These are phyloP conservation scores for Malassezia globosa DNA, from an alignment of 1,284 basidiomycete genomes.

Conservation along the genomic window DNA sequence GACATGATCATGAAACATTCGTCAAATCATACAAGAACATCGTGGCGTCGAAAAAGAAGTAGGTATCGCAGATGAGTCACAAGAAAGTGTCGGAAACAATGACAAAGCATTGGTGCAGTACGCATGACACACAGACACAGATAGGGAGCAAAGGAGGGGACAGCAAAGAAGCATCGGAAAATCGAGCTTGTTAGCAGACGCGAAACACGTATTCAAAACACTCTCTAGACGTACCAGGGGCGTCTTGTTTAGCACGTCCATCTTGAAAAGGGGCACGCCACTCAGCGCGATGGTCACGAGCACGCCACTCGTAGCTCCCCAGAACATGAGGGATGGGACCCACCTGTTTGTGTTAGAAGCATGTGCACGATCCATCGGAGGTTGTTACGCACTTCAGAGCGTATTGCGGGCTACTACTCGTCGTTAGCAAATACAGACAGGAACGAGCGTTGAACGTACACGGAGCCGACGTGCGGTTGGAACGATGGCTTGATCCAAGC, in stretches of 20 bases:
- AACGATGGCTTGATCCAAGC: conserved; percentile 3
- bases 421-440: background rate
- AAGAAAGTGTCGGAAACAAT: no score
- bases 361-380: background rate
- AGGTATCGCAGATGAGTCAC: no score
- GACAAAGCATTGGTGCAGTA: no score
- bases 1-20: no score
- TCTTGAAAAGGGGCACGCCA: conserved; percentile 16
- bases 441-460: conserved; percentile 11
- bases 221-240: conserved; percentile 9
- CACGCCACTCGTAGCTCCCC: conserved; percentile 10
- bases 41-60: no score
- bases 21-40: no score
- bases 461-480: conserved; percentile 14
- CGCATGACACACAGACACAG: no score
- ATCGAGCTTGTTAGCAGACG: no score
- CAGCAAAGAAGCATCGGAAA: no score
- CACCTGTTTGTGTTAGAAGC: conserved; percentile 15
- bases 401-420: conserved; percentile 8
- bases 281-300: conserved; percentile 12
- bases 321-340: conserved; percentile 16
- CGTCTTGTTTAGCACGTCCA: conserved; percentile 15
- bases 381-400: conserved; percentile 7
- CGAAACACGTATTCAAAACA: background rate
- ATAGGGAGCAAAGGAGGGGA: no score